These are phyloP conservation scores for Gossypium mustelinum DNA, from an alignment of 345 rosid species.

Conservation along the genomic window DNA sequence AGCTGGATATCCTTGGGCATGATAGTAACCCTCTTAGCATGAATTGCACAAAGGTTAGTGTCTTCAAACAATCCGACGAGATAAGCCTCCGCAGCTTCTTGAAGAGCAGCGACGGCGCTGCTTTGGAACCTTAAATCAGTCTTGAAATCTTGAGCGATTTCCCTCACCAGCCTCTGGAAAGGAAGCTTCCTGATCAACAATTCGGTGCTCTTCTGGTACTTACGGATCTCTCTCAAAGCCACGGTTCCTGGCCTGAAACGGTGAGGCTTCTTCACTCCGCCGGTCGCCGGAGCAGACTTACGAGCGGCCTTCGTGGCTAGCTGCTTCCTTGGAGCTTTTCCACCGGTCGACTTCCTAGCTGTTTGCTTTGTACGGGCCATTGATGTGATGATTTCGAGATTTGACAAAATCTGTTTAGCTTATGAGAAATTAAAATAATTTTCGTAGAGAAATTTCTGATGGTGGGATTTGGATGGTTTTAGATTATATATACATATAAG, in stretches of 20 bases:
- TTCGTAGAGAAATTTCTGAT: not conserved
- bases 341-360: conserved; percentile 15
- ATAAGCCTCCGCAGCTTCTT: conserved; percentile 11
- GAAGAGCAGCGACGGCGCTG: conserved; percentile 4
- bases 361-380: conserved; percentile 23
- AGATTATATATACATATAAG: not conserved
- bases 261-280: conserved; percentile 16
- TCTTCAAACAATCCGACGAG: conserved; percentile 16
- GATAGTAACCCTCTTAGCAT: conserved; percentile 11
- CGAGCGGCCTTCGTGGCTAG: conserved; percentile 22
- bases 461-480: too few species aligned
- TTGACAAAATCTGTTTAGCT: not conserved
- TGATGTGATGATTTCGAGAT: too few species aligned
- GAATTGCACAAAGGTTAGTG: conserved; percentile 11
- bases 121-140: conserved; percentile 4
- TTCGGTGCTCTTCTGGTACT: not conserved
- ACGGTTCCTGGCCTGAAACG: conserved; percentile 9
- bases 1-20: conserved; percentile 18
- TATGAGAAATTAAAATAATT: not conserved
- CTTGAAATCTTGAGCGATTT: conserved; percentile 7
- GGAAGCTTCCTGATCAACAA: conserved; percentile 3
- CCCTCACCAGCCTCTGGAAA: conserved; percentile 3
- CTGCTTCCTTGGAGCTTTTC: conserved; percentile 21
- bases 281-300: conserved; percentile 21
- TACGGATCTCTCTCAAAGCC: conserved; percentile 4